A percentile compares a stretch with the other conserved stretches of the same genome.
Conservation (phyloP, 1,284 basidiomycete genomes). For the Pyrrhoderma lamaoense region DNA sequence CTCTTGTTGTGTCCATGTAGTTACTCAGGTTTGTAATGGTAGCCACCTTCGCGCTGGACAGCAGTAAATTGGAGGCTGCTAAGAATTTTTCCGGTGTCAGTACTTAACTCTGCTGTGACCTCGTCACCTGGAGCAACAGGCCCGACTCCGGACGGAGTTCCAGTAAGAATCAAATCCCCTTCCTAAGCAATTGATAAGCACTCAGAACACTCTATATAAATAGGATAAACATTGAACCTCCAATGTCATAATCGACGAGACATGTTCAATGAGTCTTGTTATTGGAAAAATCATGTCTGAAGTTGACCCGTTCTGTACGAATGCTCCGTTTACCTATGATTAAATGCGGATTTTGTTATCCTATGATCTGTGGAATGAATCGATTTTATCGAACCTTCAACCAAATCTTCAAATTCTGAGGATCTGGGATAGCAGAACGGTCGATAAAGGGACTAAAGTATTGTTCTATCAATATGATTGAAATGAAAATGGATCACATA, state of each 20-base stretch:
- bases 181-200: conserved; percentile 41
- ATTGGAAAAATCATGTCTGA: conserved; percentile 92
- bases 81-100: conserved; percentile 49
- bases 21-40: conserved; percentile 38
- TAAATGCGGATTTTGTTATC: neutral
- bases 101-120: conserved; percentile 67
- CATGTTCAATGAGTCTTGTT: conserved; percentile 83
- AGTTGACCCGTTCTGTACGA: conserved; percentile 83
- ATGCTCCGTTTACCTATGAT: conserved; percentile 69
- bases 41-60: conserved; percentile 64
- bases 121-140: conserved; percentile 71
- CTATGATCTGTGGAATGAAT: neutral
- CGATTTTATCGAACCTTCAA: conserved; percentile 67
- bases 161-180: conserved; percentile 83
- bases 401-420: conserved; percentile 68
- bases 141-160: conserved; percentile 89
- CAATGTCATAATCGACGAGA: conserved; percentile 93
- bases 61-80: conserved; percentile 61
- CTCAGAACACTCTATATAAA: neutral
- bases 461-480: neutral
- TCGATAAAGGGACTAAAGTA: conserved; percentile 69
- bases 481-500: neutral
- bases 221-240: conserved; percentile 49
- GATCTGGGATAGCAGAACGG: conserved; percentile 62
- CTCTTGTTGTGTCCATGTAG: neutral